Evolutionary conservation across 2,329 filamentous ascomycete species (phyloP).

Genomic region (Colletotrichum noveboracense): DNA sequence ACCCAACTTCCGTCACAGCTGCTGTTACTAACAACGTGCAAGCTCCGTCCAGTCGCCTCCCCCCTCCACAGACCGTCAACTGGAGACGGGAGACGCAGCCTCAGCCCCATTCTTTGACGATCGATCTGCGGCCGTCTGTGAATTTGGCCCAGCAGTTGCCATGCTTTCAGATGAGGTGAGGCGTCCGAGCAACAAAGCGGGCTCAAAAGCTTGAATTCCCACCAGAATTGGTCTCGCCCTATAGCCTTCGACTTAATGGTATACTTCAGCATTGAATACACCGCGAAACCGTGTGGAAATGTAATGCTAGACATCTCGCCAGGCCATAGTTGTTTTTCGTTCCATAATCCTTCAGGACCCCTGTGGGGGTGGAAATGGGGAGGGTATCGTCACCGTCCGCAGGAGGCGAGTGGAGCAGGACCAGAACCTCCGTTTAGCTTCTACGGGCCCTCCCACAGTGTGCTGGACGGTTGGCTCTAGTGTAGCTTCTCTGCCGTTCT

Average conservation of each 20-base stretch:
- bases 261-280: not conserved
- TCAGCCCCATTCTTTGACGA: not conserved
- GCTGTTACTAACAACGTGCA: not conserved
- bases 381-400: constrained; percentile 5
- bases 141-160: not conserved
- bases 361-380: constrained; percentile 3
- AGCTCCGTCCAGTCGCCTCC: not conserved
- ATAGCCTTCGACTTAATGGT: too few species aligned
- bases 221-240: not conserved
- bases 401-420: not conserved
- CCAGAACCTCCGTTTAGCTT: constrained; percentile 3
- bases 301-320: not conserved
- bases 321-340: not conserved
- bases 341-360: not conserved
- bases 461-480: not conserved
- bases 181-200: not conserved
- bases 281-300: not conserved
- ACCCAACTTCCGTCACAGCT: not conserved
- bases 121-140: constrained; percentile 11
- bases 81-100: constrained; percentile 7
- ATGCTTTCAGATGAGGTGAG: constrained; percentile 7
- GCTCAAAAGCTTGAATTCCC: not conserved
- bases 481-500: not conserved
- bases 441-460: not conserved
- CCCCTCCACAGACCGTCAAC: not conserved